phyloP scores from a whole-genome alignment of 768 basidiomycete species.

The Neoboletus magnificus region DNA sequence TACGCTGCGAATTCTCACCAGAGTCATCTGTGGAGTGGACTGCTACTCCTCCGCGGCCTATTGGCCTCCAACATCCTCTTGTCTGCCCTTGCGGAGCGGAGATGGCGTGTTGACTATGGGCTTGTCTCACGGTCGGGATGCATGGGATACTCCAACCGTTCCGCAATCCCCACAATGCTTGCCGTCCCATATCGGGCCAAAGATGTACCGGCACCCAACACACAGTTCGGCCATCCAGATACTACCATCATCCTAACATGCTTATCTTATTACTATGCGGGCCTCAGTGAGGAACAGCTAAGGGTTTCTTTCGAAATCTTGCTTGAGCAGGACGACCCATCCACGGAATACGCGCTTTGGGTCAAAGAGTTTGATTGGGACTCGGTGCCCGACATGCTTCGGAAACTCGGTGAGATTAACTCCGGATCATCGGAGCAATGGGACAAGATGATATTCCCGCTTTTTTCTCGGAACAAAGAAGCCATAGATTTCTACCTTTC shows the following conservation, averaged over 20 bases:
- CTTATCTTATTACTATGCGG: slow-evolving; percentile 31
- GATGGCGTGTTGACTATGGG: slow-evolving; percentile 18
- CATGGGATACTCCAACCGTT: background rate
- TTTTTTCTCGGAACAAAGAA: slow-evolving; percentile 1
- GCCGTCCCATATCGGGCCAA: slow-evolving; percentile 37
- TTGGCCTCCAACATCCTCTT: slow-evolving; percentile 24
- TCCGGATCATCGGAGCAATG: slow-evolving; percentile 7
- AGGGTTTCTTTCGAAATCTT: background rate
- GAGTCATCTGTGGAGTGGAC: background rate
- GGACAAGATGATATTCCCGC: background rate
- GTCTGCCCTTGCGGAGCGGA: slow-evolving; percentile 25
- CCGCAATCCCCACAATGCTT: slow-evolving; percentile 14
- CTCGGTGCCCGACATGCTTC: background rate
- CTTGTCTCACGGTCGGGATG: background rate
- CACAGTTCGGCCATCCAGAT: slow-evolving; percentile 38
- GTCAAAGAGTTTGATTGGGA: background rate
- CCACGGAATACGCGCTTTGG: background rate
- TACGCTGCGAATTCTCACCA: background rate
- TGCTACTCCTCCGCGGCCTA: slow-evolving; percentile 28
- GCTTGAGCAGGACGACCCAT: slow-evolving; percentile 3
- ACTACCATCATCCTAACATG: slow-evolving; percentile 30
- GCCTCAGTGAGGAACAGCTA: background rate
- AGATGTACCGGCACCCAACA: slow-evolving; percentile 28
- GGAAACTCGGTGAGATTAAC: background rate
- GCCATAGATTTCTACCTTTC: slow-evolving; percentile 21